phyloP scores from a whole-genome alignment of 768 basidiomycete species.

The Nidularia pulvinata region DNA sequence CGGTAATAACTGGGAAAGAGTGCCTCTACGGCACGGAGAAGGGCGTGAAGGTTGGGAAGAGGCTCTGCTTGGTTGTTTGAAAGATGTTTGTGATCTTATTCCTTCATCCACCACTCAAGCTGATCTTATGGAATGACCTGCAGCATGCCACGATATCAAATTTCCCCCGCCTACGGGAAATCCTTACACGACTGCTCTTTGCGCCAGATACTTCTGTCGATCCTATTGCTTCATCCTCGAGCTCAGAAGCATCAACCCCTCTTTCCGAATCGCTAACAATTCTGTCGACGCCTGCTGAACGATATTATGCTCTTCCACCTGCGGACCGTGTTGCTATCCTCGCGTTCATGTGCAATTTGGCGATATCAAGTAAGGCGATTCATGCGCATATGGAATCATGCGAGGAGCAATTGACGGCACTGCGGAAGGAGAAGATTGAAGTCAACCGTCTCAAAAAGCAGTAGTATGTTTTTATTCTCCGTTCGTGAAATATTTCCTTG shows the following conservation, averaged over 20 bases:
- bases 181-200: conserved; percentile 75
- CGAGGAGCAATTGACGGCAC: conserved; percentile 86
- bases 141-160: conserved; percentile 75
- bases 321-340: conserved; percentile 85
- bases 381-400: conserved; percentile 90
- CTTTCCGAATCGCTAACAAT: conserved; percentile 32
- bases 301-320: conserved; percentile 73
- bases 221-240: conserved; percentile 37
- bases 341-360: conserved; percentile 87
- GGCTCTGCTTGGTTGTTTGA: conserved; percentile 83
- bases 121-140: not conserved
- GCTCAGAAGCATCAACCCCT: conserved; percentile 50
- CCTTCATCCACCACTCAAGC: not conserved
- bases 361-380: conserved; percentile 87
- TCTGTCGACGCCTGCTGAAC: conserved; percentile 56
- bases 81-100: conserved; percentile 67
- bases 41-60: conserved; percentile 91
- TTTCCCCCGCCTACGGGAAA: conserved; percentile 71
- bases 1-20: conserved; percentile 87
- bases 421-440: conserved; percentile 95
- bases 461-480: conserved; percentile 51
- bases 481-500: not conserved
- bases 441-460: conserved; percentile 89
- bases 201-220: conserved; percentile 55
- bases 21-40: conserved; percentile 71